Evolutionary conservation across 106 monocot species (phyloP).

Genomic region (Alisma plantagoaquatica): DNA sequence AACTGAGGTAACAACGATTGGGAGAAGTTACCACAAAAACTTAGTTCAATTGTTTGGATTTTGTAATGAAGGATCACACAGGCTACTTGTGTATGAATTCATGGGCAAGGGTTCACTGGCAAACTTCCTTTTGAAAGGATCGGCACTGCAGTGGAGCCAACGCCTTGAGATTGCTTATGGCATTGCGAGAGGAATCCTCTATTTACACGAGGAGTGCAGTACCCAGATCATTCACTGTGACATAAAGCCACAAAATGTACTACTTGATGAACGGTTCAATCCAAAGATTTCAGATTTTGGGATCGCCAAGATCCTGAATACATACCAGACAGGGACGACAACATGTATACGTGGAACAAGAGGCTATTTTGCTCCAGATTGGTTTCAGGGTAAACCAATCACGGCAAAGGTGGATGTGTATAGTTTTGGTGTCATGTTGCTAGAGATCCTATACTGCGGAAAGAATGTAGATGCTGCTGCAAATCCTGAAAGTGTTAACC

Average conservation of each 20-base stretch:
- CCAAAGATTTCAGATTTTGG: constrained; percentile 31
- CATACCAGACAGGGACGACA: constrained; percentile 18
- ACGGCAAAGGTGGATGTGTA: constrained; percentile 4
- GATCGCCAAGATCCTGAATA: constrained; percentile 21
- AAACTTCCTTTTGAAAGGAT: constrained; percentile 4
- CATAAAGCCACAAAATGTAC: constrained; percentile 32
- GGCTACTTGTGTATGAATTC: constrained; percentile 26
- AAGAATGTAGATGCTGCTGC: constrained; percentile 6
- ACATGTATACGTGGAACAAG: constrained; percentile 9
- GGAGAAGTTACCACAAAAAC: constrained; percentile 24
- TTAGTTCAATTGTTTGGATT: too few relatives aligned
- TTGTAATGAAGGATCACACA: constrained; percentile 14
- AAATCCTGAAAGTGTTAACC: background rate
- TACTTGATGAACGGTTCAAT: constrained; percentile 12
- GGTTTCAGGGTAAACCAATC: background rate
- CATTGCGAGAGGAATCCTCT: constrained; percentile 19
- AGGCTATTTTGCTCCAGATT: background rate
- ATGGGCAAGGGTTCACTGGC: constrained; percentile 24
- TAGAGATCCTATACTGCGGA: constrained; percentile 16
- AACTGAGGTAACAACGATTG: constrained; percentile 16
- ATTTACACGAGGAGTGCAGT: constrained; percentile 23
- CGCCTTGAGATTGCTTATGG: constrained; percentile 16
- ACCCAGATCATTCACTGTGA: constrained; percentile 27
- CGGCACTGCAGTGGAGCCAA: constrained; percentile 7
- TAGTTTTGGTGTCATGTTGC: constrained; percentile 4